phyloP scores from a whole-genome alignment of 179 eudicot species.

The Beta macrorhiza region DNA sequence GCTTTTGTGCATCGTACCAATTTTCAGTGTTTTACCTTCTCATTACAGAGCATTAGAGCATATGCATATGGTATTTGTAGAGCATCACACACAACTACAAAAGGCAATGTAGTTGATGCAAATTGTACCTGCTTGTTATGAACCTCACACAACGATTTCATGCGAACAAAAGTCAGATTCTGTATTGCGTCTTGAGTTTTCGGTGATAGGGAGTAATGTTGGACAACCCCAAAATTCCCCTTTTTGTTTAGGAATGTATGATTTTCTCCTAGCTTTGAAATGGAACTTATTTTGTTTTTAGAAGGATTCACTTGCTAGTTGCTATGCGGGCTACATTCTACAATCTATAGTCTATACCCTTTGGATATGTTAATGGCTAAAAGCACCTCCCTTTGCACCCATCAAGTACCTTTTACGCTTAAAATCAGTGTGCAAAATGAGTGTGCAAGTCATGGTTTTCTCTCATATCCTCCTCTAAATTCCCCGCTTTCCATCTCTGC shows the following conservation, averaged over 20 bases:
- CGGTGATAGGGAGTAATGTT: neutral
- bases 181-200: neutral
- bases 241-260: neutral
- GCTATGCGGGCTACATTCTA: neutral
- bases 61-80: slow-evolving; percentile 5
- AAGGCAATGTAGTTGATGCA: slow-evolving; percentile 10
- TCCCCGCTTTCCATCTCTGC: no score
- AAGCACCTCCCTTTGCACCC: no score
- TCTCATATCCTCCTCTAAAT: no score
- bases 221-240: no score
- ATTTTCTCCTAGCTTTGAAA: neutral
- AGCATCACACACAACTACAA: neutral
- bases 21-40: neutral
- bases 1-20: neutral
- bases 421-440: no score
- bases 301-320: neutral
- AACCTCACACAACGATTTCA: neutral
- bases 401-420: no score
- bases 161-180: neutral
- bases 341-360: neutral
- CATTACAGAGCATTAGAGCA: neutral
- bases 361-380: no score
- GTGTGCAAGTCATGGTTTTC: no score
- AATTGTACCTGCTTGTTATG: slow-evolving; percentile 1
- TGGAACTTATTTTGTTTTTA: neutral